Percentiles rank a stretch among this genome's conserved stretches.
Conservation (phyloP, 2,329 filamentous ascomycete genomes). For the Phialophora macrospora region DNA sequence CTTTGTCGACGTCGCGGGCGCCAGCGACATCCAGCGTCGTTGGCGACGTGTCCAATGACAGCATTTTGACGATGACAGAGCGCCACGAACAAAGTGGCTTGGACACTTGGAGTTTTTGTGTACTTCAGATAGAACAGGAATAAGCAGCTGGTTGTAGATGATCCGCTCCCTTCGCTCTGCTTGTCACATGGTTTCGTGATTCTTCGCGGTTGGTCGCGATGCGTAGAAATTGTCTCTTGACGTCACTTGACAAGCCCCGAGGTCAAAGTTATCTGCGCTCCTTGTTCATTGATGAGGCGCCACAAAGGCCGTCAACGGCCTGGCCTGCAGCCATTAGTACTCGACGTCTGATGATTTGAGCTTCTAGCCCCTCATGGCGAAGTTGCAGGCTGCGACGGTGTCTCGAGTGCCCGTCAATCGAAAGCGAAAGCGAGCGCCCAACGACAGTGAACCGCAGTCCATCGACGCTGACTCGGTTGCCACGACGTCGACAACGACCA, state of each 20-base stretch:
- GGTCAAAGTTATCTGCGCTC: not conserved
- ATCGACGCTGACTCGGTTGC: conserved; percentile 5
- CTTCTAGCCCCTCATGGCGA: conserved; percentile 42
- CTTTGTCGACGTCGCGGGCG: not conserved
- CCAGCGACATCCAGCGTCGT: not conserved
- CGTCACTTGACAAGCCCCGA: not conserved
- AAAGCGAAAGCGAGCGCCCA: conserved; percentile 52
- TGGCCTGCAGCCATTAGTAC: not conserved
- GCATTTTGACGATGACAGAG: not conserved
- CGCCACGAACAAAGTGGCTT: not conserved
- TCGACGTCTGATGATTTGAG: not conserved
- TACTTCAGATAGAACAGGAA: conserved; percentile 6
- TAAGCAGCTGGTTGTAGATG: not conserved
- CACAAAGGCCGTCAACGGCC: not conserved
- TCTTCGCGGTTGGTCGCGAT: not conserved
- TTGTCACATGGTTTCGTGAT: conserved; percentile 1
- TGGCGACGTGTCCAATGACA: not conserved
- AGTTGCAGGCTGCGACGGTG: conserved; percentile 51
- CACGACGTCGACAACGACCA: conserved; percentile 46
- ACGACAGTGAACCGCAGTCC: conserved; percentile 21
- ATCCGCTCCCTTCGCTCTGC: not conserved
- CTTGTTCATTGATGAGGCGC: not conserved
- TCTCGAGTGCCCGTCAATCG: conserved; percentile 48
- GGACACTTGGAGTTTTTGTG: not conserved
- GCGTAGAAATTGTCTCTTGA: not conserved